A percentile compares a stretch with the other conserved stretches of the same genome.
Evolutionary conservation across 108 stramenopile species (phyloP).

Genomic region (Pseudonitzschia pungens): DNA sequence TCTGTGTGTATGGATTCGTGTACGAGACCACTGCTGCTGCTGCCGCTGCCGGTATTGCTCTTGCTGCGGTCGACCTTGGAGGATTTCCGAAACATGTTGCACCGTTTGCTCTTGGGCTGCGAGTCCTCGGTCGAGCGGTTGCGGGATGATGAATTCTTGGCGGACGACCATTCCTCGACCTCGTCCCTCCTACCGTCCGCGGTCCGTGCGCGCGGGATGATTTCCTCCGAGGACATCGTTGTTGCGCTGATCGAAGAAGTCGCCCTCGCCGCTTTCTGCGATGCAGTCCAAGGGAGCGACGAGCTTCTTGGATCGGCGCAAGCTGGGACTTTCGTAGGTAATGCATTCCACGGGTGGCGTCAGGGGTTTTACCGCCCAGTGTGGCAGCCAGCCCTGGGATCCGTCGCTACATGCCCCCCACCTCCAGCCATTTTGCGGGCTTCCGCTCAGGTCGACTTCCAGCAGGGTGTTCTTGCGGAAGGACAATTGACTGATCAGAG

Average conservation of each 20-base stretch:
- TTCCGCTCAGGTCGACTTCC: constrained; percentile 4
- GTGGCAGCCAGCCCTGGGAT: not conserved
- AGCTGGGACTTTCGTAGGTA: not conserved
- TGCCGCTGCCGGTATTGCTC: not conserved
- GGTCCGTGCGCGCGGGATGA: not conserved
- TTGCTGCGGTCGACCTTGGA: not conserved
- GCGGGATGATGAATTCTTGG: not conserved
- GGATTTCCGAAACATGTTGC: not conserved
- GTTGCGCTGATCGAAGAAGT: not conserved
- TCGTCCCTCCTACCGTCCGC: not conserved
- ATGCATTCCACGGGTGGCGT: not conserved
- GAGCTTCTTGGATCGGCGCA: not conserved
- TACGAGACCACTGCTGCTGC: not conserved
- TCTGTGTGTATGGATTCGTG: not conserved
- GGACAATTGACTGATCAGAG: not conserved
- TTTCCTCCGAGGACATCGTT: not conserved
- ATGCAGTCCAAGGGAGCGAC: not conserved
- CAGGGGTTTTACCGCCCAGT: not conserved
- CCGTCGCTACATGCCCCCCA: not conserved
- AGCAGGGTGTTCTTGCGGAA: not conserved
- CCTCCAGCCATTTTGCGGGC: constrained; percentile 3
- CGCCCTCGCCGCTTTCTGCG: not conserved
- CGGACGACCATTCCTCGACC: not conserved
- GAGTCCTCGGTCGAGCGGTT: not conserved
- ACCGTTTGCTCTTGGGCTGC: not conserved